phyloP scores from a whole-genome alignment of 352 stramenopile species.

The Globisporangium paroecandrum region DNA sequence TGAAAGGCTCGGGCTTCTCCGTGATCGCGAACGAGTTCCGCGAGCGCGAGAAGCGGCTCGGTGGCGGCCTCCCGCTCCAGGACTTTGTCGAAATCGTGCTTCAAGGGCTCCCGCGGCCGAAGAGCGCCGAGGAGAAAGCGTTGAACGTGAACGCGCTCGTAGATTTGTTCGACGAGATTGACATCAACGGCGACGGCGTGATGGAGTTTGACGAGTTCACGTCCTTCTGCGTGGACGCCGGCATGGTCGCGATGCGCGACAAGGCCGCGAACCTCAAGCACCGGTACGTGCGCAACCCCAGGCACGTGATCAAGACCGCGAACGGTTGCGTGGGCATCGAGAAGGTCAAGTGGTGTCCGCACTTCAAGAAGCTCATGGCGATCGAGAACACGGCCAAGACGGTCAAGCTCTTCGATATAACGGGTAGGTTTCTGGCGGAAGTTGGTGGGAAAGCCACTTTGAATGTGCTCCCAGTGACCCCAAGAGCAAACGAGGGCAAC shows the following conservation, averaged over 20 bases:
- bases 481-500: conserved; percentile 15
- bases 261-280: conserved; percentile 56
- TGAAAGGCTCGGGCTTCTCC: conserved; percentile 72
- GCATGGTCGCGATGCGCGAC: conserved; percentile 67
- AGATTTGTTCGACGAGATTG: conserved; percentile 84
- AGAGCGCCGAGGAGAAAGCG: conserved; percentile 41
- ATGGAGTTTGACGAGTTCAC: conserved; percentile 89
- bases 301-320: conserved; percentile 55
- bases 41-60: conserved; percentile 56
- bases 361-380: conserved; percentile 57
- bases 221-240: conserved; percentile 82
- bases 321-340: conserved; percentile 53
- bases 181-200: conserved; percentile 82
- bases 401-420: conserved; percentile 65
- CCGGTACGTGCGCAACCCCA: conserved; percentile 58
- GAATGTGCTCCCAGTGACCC: conserved; percentile 10
- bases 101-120: conserved; percentile 42
- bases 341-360: conserved; percentile 67
- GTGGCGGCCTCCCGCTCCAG: conserved; percentile 51
- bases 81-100: conserved; percentile 85
- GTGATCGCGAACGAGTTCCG: conserved; percentile 75
- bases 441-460: conserved; percentile 26
- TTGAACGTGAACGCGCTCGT: conserved; percentile 57
- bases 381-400: conserved; percentile 61
- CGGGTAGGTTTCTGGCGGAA: conserved; percentile 54